Percentiles rank a stretch among this genome's conserved stretches.
These are phyloP conservation scores for Tephrocybe sp. DNA, from an alignment of 768 basidiomycete genomes.

Conservation along the genomic window DNA sequence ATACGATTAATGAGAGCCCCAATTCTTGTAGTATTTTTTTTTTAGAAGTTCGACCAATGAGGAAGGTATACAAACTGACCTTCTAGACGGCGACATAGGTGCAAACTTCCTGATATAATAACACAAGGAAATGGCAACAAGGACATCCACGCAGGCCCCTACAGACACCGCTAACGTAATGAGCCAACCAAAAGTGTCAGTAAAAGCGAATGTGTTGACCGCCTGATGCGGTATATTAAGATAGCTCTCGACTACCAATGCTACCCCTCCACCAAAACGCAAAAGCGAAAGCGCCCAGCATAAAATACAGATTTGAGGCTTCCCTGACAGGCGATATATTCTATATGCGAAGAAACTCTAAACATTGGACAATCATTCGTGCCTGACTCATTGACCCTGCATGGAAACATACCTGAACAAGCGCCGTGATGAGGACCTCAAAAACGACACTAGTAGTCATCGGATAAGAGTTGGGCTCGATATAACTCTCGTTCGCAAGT, in stretches of 20 bases:
- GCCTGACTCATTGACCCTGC: not conserved
- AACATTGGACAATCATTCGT: not conserved
- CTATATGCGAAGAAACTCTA: conserved; percentile 25
- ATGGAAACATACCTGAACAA: conserved; percentile 17
- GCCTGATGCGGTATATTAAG: conserved; percentile 23
- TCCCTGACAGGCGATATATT: conserved; percentile 20
- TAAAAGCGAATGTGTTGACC: conserved; percentile 16
- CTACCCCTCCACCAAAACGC: conserved; percentile 18
- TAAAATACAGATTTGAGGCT: conserved; percentile 8
- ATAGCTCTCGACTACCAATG: conserved; percentile 19
- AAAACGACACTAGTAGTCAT: conserved; percentile 17
- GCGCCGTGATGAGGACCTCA: conserved; percentile 20
- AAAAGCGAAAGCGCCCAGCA: conserved; percentile 19
- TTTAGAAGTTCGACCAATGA: conserved; percentile 3
- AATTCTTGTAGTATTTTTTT: conserved; percentile 9
- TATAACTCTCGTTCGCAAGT: not conserved
- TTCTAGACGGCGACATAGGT: conserved; percentile 1
- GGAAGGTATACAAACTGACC: conserved; percentile 6
- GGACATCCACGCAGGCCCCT: conserved; percentile 23
- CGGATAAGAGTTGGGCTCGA: conserved; percentile 19
- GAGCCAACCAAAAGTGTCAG: conserved; percentile 23
- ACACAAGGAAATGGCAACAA: conserved; percentile 22
- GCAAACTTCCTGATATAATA: conserved; percentile 16
- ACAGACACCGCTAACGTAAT: conserved; percentile 21
- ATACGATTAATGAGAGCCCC: conserved; percentile 20